A percentile compares a stretch with the other conserved stretches of the same genome.
Evolutionary conservation across 1,139 yeast genomes (phyloP).

Genomic region (Debaryomyces sp.): DNA sequence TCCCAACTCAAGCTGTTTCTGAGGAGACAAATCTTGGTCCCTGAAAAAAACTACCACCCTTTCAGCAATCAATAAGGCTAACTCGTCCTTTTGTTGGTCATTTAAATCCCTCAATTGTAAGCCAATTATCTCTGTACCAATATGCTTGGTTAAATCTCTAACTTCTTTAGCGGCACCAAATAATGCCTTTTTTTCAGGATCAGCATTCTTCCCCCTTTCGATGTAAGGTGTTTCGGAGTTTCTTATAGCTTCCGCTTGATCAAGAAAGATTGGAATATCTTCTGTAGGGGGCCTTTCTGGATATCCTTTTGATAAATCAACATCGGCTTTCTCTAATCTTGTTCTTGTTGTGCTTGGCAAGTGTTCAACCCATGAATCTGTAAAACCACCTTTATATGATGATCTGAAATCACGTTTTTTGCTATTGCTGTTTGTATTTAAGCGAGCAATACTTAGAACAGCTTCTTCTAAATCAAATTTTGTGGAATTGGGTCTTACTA

Average conservation of each 20-base stretch:
- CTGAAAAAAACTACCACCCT: slow-evolving; percentile 47
- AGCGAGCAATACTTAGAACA: neutral
- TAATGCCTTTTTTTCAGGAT: slow-evolving; percentile 55
- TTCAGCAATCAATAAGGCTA: slow-evolving; percentile 46
- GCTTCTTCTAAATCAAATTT: slow-evolving; percentile 3
- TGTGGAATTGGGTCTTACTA: neutral
- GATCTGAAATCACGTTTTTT: slow-evolving; percentile 6
- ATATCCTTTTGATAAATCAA: slow-evolving; percentile 36
- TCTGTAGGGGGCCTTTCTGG: slow-evolving; percentile 29
- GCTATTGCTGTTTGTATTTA: neutral
- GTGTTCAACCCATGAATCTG: slow-evolving; percentile 19
- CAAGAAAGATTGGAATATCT: slow-evolving; percentile 51
- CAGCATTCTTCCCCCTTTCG: slow-evolving; percentile 53
- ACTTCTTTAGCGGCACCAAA: slow-evolving; percentile 56
- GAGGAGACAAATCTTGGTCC: slow-evolving; percentile 48
- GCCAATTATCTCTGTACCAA: slow-evolving; percentile 61
- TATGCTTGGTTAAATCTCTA: slow-evolving; percentile 45
- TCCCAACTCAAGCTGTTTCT: slow-evolving; percentile 49
- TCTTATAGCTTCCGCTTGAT: slow-evolving; percentile 52
- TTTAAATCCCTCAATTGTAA: slow-evolving; percentile 51
- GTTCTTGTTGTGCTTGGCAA: slow-evolving; percentile 20
- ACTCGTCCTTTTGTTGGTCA: slow-evolving; percentile 56
- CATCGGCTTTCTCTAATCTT: slow-evolving; percentile 31
- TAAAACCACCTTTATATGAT: slow-evolving; percentile 15
- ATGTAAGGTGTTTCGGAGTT: slow-evolving; percentile 41